A percentile compares a stretch with the other conserved stretches of the same genome.
phyloP scores from a whole-genome alignment of 2,329 filamentous ascomycete genomes.

The Kalmusia sp. region DNA sequence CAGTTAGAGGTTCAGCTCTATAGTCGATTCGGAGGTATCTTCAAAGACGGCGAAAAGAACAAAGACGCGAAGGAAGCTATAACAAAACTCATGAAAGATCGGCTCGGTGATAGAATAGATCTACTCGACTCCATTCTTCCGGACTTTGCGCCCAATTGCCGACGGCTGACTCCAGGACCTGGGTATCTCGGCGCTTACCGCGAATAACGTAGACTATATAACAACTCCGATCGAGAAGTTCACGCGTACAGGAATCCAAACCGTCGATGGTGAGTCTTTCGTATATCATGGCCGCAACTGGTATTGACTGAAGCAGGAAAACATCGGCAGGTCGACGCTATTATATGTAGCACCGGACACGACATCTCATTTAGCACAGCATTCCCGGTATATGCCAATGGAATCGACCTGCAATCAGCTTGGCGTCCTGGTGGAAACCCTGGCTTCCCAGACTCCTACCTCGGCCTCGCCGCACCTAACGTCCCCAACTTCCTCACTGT shows the following conservation, averaged over 20 bases:
- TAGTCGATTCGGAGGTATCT: slow-evolving; percentile 50
- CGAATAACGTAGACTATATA: slow-evolving; percentile 46
- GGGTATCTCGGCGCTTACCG: slow-evolving; percentile 43
- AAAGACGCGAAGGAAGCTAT: slow-evolving; percentile 16
- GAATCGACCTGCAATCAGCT: slow-evolving; percentile 26
- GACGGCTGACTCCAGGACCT: slow-evolving; percentile 20
- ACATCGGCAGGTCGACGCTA: slow-evolving; percentile 41
- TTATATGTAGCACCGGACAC: slow-evolving; percentile 69
- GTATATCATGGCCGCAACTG: neutral
- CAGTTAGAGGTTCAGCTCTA: slow-evolving; percentile 60
- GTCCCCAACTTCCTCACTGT: slow-evolving; percentile 60
- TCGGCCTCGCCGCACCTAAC: slow-evolving; percentile 29
- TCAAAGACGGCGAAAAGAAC: slow-evolving; percentile 34
- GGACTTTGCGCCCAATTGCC: slow-evolving; percentile 19
- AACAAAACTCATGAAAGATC: slow-evolving; percentile 31
- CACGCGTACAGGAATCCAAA: slow-evolving; percentile 38
- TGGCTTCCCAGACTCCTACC: slow-evolving; percentile 36
- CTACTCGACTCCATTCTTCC: slow-evolving; percentile 44
- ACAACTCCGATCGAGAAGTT: slow-evolving; percentile 32
- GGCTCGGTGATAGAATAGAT: slow-evolving; percentile 40
- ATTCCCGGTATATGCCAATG: slow-evolving; percentile 34
- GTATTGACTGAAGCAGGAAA: slow-evolving; percentile 6
- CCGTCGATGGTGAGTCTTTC: slow-evolving; percentile 5
- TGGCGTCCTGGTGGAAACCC: slow-evolving; percentile 51
- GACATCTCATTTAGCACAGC: slow-evolving; percentile 48